phyloP scores from a whole-genome alignment of 106 monocot genomes.

The Amphibolis antarctica region DNA sequence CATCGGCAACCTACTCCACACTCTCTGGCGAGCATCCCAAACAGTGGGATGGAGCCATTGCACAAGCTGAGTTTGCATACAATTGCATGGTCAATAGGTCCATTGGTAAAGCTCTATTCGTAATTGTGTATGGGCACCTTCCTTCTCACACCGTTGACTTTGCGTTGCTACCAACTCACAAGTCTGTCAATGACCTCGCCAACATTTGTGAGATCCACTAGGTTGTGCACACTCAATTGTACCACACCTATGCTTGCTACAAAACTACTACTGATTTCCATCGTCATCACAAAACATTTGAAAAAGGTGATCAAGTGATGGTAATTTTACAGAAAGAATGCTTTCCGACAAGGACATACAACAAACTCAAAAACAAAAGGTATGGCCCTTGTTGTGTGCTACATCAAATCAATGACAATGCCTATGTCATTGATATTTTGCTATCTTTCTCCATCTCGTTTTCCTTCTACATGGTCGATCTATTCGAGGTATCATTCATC shows the following conservation, averaged over 20 bases:
- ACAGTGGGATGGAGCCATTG: background rate
- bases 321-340: background rate
- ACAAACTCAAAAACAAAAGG: background rate
- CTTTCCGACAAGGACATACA: background rate
- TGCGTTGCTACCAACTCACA: background rate
- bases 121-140: background rate
- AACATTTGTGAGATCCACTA: background rate
- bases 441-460: background rate
- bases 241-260: background rate
- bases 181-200: background rate
- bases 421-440: background rate
- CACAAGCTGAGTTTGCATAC: constrained; percentile 1
- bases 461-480: background rate
- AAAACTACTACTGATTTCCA: background rate
- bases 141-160: background rate
- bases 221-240: background rate
- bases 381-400: background rate
- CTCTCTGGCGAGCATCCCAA: background rate
- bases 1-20: background rate
- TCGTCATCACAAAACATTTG: background rate
- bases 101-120: background rate
- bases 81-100: background rate
- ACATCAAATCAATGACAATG: background rate
- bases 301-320: background rate
- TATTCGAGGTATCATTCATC: no score